These are phyloP conservation scores for Aureobasidium sp. DNA, from an alignment of 2,329 filamentous ascomycete species.

Conservation along the genomic window DNA sequence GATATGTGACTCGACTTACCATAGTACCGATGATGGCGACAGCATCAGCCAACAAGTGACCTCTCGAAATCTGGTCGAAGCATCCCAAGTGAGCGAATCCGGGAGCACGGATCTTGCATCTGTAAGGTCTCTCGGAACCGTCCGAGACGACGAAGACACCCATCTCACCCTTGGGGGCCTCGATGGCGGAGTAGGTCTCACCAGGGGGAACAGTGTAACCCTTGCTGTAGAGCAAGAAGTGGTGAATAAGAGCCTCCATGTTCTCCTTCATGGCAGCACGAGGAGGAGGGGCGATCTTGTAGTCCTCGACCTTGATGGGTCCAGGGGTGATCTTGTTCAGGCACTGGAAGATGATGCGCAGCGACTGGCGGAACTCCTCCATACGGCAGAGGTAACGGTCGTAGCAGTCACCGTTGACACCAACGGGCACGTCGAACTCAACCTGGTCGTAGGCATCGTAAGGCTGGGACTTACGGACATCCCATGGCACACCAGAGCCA, in stretches of 20 bases:
- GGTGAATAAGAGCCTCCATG: slow-evolving; percentile 99
- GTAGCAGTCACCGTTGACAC: slow-evolving; percentile 96
- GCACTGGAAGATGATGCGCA: slow-evolving; percentile 98
- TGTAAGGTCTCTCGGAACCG: slow-evolving; percentile 90
- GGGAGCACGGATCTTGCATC: slow-evolving; percentile 94
- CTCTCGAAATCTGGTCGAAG: slow-evolving; percentile 88
- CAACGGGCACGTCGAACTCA: slow-evolving; percentile 96
- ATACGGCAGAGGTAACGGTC: slow-evolving; percentile 98
- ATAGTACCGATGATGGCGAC: slow-evolving; percentile 76
- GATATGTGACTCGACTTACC: slow-evolving; percentile 1
- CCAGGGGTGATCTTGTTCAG: slow-evolving; percentile 97
- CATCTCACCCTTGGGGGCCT: slow-evolving; percentile 99
- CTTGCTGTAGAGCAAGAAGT: slow-evolving; percentile 98
- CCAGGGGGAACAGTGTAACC: slow-evolving; percentile 94
- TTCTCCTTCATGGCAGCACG: slow-evolving; percentile 99
- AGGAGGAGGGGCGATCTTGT: slow-evolving; percentile 93
- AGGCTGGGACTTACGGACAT: slow-evolving; percentile 91
- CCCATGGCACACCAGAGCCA: slow-evolving; percentile 91
- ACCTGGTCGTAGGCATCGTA: slow-evolving; percentile 98
- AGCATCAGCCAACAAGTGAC: slow-evolving; percentile 90
- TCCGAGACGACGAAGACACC: slow-evolving; percentile 94
- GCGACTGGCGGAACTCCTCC: slow-evolving; percentile 98
- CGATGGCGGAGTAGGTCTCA: slow-evolving; percentile 95
- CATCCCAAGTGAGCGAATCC: slow-evolving; percentile 92
- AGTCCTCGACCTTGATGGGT: slow-evolving; percentile 92